Conservation (phyloP, 2,329 filamentous ascomycete species). For the Akanthomyces dipterigenus region DNA sequence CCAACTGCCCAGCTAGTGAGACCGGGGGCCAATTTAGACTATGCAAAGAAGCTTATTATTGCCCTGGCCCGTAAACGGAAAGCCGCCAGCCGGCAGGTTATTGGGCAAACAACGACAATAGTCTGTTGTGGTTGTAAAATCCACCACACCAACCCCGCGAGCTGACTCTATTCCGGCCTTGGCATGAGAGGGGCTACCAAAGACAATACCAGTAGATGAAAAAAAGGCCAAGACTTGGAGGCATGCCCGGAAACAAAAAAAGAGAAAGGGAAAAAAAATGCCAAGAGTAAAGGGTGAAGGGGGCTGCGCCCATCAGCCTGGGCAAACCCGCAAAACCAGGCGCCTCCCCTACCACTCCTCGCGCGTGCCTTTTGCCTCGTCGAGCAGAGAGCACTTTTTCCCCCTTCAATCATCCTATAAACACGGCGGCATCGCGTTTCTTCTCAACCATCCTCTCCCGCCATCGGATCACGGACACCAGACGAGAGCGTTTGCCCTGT, state of each 20-base stretch:
- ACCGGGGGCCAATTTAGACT: background rate
- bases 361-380: background rate
- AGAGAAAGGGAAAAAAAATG: background rate
- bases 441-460: background rate
- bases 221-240: background rate
- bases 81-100: background rate
- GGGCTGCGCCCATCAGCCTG: constrained; percentile 8
- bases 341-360: background rate
- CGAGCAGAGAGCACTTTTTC: background rate
- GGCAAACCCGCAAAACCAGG: constrained; percentile 9
- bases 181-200: background rate
- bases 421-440: background rate
- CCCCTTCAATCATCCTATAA: background rate
- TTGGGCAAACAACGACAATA: background rate
- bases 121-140: background rate
- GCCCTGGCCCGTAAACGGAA: background rate
- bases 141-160: background rate
- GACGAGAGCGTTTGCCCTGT: background rate
- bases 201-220: background rate
- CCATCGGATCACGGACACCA: background rate
- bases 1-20: background rate
- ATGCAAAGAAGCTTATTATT: constrained; percentile 7
- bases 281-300: constrained; percentile 7
- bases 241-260: background rate
- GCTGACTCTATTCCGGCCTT: constrained; percentile 4